A percentile compares a stretch with the other conserved stretches of the same genome.
These are phyloP conservation scores for Mariannaea sp. DNA, from an alignment of 2,329 filamentous ascomycete genomes.

Conservation along the genomic window DNA sequence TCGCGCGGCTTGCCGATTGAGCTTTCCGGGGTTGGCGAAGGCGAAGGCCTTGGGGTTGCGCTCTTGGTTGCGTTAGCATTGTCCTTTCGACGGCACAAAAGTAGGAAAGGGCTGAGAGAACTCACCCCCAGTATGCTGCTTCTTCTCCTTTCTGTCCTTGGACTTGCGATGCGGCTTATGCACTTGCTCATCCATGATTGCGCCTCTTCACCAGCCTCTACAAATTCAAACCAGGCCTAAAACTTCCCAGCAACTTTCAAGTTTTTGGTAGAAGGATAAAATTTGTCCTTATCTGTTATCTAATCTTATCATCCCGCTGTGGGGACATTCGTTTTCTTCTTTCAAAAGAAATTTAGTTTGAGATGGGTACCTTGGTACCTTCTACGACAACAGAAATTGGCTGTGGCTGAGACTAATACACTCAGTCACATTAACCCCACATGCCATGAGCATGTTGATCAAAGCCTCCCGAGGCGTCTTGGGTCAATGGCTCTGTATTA, in stretches of 20 bases:
- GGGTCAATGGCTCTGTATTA: too few relatives aligned
- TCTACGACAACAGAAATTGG: too few relatives aligned
- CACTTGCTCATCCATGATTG: conserved; percentile 77
- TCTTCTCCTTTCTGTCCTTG: conserved; percentile 83
- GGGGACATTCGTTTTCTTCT: conserved; percentile 1
- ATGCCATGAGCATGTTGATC: not conserved
- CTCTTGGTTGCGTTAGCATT: conserved; percentile 51
- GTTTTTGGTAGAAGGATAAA: conserved; percentile 21
- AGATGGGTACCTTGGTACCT: too few relatives aligned
- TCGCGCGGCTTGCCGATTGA: conserved; percentile 74
- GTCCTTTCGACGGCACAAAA: conserved; percentile 8
- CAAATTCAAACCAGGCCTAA: conserved; percentile 31
- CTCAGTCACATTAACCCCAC: conserved; percentile 1
- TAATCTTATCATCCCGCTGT: conserved; percentile 30
- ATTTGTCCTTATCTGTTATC: conserved; percentile 32
- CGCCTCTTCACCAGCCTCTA: conserved; percentile 31
- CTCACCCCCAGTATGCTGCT: conserved; percentile 60
- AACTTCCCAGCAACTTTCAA: conserved; percentile 35
- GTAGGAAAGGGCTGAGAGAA: not conserved
- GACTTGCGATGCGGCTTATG: conserved; percentile 85
- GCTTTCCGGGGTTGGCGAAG: conserved; percentile 78
- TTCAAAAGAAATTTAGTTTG: not conserved
- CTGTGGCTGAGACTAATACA: too few relatives aligned
- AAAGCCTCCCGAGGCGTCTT: too few relatives aligned
- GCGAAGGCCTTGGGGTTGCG: conserved; percentile 91